Base-by-base conservation (phyloP, 2,329 filamentous ascomycete species). In the Nothophaeocryptopus gaeumannii region DNA sequence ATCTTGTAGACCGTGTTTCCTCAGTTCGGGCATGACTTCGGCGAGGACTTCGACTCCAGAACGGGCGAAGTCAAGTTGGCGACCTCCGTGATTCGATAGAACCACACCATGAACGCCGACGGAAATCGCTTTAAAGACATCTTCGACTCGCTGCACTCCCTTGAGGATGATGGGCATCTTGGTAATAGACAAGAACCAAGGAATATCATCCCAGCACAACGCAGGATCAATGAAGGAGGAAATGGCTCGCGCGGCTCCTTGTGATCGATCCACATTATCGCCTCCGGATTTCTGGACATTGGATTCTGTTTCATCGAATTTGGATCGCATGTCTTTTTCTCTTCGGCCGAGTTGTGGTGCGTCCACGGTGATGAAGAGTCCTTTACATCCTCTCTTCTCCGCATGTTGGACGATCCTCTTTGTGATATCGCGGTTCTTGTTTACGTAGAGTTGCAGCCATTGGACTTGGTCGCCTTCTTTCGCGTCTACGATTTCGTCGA, bases 351-450 rank as follows among this genome's bases (percentile, higher is more conserved):
- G 84, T 71, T 97, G 92, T 5, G 93, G 93, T 45, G 93, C 93
- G 69, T 99, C 93, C 47, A 99, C 93, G 2, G 93, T 99, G 74
- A 99, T 96, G 78, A 99, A 99, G 13, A 99, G 83, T 8, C 86
- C 93, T 72, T 89, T 93, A 78, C 93, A 97, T 26, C 93, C 93
- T 49, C 93, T 85, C 65, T 77, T 77, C 74, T 99, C 93, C 53
- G 93, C 93, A 71, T 97, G 89, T 73, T 92, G 71, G 41, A 99
- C 87, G 61, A 99, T 97, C 56, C 82, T 82, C 72, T 88, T 83
- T 8, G 93, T 99, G 70, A 99, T 92, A 30, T 79, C 81, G 49
- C 93, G 86, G 74, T 99, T 87, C 71, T 95, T 93, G 80, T 99
- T 99, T 61, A 99, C 69, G 59, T 71, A 67, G 1, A 99, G 82